These are phyloP conservation scores for Eimeria acervulina DNA, from an alignment of 169 alveolate species.

Conservation along the genomic window DNA sequence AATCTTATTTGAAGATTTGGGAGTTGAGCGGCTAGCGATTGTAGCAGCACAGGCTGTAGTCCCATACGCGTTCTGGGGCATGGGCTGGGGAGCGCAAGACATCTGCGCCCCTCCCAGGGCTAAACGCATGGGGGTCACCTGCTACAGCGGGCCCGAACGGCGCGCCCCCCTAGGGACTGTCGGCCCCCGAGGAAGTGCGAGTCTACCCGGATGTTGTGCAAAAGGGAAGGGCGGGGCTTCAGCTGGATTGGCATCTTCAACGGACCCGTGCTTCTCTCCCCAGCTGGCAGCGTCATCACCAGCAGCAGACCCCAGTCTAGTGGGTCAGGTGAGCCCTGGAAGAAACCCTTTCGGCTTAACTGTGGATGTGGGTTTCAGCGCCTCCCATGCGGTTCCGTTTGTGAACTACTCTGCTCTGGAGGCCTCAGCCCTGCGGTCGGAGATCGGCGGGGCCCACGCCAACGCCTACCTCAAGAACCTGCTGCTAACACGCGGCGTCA, in stretches of 20 bases:
- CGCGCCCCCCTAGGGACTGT: slow-evolving; percentile 7
- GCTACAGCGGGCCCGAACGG: slow-evolving; percentile 50
- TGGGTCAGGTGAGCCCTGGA: slow-evolving; percentile 74
- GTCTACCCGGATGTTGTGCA: neutral
- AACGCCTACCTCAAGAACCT: slow-evolving; percentile 90
- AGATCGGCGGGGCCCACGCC: slow-evolving; percentile 89
- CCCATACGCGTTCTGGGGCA: slow-evolving; percentile 88
- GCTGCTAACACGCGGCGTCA: slow-evolving; percentile 88
- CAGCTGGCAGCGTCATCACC: slow-evolving; percentile 61
- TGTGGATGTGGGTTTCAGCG: slow-evolving; percentile 93
- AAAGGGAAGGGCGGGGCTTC: slow-evolving; percentile 45
- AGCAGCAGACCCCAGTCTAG: slow-evolving; percentile 14
- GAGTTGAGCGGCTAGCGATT: slow-evolving; percentile 86
- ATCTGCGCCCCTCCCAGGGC: slow-evolving; percentile 65
- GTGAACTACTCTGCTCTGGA: slow-evolving; percentile 89
- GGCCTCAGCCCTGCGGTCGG: slow-evolving; percentile 90
- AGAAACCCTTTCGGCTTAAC: slow-evolving; percentile 90
- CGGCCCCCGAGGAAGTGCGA: neutral
- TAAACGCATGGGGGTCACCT: slow-evolving; percentile 64
- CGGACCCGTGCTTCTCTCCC: slow-evolving; percentile 71
- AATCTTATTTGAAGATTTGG: slow-evolving; percentile 90
- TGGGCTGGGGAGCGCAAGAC: slow-evolving; percentile 85
- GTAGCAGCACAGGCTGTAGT: slow-evolving; percentile 91
- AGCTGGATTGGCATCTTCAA: slow-evolving; percentile 22
- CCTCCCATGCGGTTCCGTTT: slow-evolving; percentile 90